Conservation (phyloP, 2,329 filamentous ascomycete species). For the Sporothrix dimorphospora region DNA sequence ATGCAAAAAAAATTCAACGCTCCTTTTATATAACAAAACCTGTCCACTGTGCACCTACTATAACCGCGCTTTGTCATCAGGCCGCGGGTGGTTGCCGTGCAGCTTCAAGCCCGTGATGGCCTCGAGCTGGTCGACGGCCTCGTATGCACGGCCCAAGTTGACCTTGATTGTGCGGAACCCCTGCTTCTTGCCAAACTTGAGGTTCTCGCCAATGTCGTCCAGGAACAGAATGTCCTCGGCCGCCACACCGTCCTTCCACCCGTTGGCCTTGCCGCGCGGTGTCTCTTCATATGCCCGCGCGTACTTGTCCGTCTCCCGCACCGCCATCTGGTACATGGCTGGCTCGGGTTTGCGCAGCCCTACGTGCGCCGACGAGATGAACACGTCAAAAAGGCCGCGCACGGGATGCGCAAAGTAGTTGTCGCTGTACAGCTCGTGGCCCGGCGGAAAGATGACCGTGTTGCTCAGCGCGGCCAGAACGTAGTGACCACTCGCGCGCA, state of each 20-base stretch:
- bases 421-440: conserved; percentile 66
- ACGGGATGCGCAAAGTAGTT: conserved; percentile 61
- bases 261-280: conserved; percentile 43
- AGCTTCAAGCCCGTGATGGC: conserved; percentile 69
- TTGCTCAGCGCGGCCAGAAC: conserved; percentile 86
- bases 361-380: conserved; percentile 82
- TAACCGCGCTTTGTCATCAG: conserved; percentile 49
- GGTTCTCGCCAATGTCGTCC: conserved; percentile 92
- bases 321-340: conserved; percentile 74
- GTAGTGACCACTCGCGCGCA: conserved; percentile 67
- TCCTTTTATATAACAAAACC: neutral
- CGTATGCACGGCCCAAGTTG: conserved; percentile 71
- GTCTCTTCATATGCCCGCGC: conserved; percentile 55
- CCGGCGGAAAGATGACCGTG: conserved; percentile 81
- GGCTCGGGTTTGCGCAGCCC: conserved; percentile 87
- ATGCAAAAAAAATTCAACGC: conserved; percentile 1
- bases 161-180: conserved; percentile 89
- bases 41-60: conserved; percentile 33
- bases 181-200: conserved; percentile 73
- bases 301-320: conserved; percentile 67
- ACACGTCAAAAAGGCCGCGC: conserved; percentile 76
- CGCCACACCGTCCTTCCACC: conserved; percentile 57
- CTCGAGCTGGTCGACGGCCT: conserved; percentile 84
- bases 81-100: conserved; percentile 56
- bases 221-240: conserved; percentile 79